Conservation (phyloP, 2,329 filamentous ascomycete genomes). For the Didymosphaeria variabile region DNA sequence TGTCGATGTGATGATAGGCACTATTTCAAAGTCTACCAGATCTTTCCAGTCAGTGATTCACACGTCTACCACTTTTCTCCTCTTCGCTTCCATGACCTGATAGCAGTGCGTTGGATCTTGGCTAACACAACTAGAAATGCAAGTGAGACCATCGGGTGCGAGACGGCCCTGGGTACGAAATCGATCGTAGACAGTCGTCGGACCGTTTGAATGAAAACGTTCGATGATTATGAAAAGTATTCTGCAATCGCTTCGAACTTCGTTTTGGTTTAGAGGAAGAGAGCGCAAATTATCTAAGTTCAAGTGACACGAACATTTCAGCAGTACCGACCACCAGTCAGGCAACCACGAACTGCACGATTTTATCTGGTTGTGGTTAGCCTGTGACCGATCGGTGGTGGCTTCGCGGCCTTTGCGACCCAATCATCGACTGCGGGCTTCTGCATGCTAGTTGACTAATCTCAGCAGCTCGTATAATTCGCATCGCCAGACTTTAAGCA, state of each 20-base stretch:
- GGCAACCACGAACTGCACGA: conserved; percentile 10
- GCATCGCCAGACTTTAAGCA: background rate
- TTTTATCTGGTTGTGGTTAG: background rate
- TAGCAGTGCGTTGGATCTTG: too few relatives aligned
- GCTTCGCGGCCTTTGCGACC: conserved; percentile 2
- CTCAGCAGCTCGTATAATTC: background rate
- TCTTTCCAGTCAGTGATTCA: too few relatives aligned
- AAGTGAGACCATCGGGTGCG: background rate
- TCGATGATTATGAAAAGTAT: conserved; percentile 25
- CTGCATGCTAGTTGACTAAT: background rate
- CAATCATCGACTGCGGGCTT: background rate
- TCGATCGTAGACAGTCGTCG: conserved; percentile 14
- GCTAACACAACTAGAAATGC: too few relatives aligned
- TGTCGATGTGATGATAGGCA: too few relatives aligned
- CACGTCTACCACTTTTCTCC: too few relatives aligned
- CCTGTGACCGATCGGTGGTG: conserved; percentile 6
- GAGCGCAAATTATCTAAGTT: too few relatives aligned
- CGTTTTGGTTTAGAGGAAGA: too few relatives aligned
- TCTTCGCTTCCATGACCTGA: too few relatives aligned
- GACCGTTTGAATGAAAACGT: conserved; percentile 15
- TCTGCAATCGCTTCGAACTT: background rate
- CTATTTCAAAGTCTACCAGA: too few relatives aligned
- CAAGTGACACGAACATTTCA: too few relatives aligned
- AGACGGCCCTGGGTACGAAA: conserved; percentile 18
- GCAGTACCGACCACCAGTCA: background rate